Conservation (phyloP, 441 rosid genomes). For the Erysimum pusillum region DNA sequence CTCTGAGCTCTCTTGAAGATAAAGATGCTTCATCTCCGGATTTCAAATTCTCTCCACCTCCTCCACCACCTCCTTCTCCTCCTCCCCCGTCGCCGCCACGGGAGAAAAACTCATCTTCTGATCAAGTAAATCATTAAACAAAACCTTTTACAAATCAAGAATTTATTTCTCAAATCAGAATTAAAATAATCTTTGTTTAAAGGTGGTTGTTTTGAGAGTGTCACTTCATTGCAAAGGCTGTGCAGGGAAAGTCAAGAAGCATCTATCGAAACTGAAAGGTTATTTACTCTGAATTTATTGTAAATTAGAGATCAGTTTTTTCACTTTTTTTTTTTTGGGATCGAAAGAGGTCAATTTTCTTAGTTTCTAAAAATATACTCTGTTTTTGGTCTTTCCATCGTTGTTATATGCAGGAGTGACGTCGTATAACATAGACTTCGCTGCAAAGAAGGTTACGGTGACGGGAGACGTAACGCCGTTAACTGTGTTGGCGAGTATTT, state of each 20-base stretch:
- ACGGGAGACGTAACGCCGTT: slow-evolving; percentile 83
- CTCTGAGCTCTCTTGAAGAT: slow-evolving; percentile 48
- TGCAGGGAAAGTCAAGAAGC: slow-evolving; percentile 92
- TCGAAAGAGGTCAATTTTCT: too few species aligned
- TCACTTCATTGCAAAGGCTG: slow-evolving; percentile 97
- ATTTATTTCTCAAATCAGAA: background rate
- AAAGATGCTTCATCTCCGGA: slow-evolving; percentile 50
- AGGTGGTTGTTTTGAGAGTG: slow-evolving; percentile 95
- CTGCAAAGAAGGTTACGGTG: slow-evolving; percentile 84
- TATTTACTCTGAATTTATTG: background rate
- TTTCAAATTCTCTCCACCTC: slow-evolving; percentile 47
- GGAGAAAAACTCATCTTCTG: slow-evolving; percentile 58
- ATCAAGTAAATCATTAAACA: slow-evolving; percentile 13
- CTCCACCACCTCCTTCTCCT: slow-evolving; percentile 43
- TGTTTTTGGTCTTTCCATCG: slow-evolving; percentile 18
- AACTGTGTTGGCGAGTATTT: slow-evolving; percentile 77
- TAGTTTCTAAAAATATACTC: background rate
- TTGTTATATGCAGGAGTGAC: slow-evolving; percentile 67
- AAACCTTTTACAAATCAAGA: background rate
- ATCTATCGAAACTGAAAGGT: slow-evolving; percentile 92
- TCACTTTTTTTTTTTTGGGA: background rate
- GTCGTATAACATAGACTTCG: slow-evolving; percentile 81
- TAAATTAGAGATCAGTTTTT: background rate
- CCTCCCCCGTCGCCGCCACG: slow-evolving; percentile 38
- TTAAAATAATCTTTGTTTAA: background rate